Percentiles rank a stretch among this genome's conserved stretches.
Conservation (phyloP, 1,139 yeast species). For the Cylindricascospora bacillispora region DNA sequence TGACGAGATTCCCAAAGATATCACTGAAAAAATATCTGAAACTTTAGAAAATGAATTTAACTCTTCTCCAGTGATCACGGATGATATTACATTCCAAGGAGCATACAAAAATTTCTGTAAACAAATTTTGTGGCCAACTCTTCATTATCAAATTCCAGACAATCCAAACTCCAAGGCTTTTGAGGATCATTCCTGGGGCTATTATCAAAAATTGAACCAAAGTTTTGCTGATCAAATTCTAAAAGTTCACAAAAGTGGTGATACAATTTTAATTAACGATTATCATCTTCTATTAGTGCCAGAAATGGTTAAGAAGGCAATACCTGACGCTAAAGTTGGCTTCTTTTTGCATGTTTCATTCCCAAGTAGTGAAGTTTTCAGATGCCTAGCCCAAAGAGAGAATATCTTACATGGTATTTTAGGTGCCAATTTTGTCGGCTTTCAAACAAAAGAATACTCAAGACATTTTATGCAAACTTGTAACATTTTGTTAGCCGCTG, state of each 20-base stretch:
- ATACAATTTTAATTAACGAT: conserved; percentile 80
- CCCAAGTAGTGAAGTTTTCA: conserved; percentile 86
- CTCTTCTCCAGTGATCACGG: conserved; percentile 54
- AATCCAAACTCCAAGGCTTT: conserved; percentile 85
- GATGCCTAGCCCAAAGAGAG: conserved; percentile 79
- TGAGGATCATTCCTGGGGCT: conserved; percentile 87
- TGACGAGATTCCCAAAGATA: conserved; percentile 51
- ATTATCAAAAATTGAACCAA: conserved; percentile 62
- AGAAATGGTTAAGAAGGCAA: conserved; percentile 54
- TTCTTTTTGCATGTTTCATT: conserved; percentile 84
- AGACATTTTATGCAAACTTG: conserved; percentile 86
- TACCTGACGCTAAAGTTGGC: conserved; percentile 79
- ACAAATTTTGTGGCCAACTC: conserved; percentile 87
- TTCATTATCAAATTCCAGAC: conserved; percentile 91
- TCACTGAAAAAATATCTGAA: conserved; percentile 36
- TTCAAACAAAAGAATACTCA: conserved; percentile 83
- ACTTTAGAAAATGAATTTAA: conserved; percentile 35
- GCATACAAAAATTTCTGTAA: conserved; percentile 82
- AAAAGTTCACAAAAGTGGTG: conserved; percentile 51
- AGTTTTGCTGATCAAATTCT: conserved; percentile 63
- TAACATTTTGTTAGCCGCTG: conserved; percentile 67
- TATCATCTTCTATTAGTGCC: conserved; percentile 81
- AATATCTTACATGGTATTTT: conserved; percentile 65
- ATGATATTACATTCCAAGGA: conserved; percentile 68
- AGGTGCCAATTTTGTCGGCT: conserved; percentile 75